These are phyloP conservation scores for Phytophthora syringae DNA, from an alignment of 352 stramenopile genomes.

Conservation along the genomic window DNA sequence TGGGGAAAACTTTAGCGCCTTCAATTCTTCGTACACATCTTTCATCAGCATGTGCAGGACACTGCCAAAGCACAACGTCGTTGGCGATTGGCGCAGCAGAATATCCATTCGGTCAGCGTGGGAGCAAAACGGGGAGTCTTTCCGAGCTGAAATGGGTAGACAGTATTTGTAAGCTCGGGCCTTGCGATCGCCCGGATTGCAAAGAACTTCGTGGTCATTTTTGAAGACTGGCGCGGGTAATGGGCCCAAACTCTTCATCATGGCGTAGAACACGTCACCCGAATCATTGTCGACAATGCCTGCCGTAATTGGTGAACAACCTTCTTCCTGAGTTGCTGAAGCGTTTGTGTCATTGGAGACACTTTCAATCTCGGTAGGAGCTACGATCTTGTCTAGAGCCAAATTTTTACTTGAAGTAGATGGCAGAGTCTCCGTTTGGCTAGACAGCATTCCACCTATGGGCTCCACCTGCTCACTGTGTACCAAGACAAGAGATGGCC, in stretches of 20 bases:
- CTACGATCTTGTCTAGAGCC: neutral
- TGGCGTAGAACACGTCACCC: constrained; percentile 6
- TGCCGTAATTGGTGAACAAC: neutral
- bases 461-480: too few relatives aligned
- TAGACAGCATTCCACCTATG: too few relatives aligned
- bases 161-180: constrained; percentile 33
- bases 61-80: constrained; percentile 46
- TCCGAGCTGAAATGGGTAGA: constrained; percentile 49
- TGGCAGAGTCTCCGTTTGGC: too few relatives aligned
- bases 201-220: constrained; percentile 28
- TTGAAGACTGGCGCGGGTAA: constrained; percentile 19
- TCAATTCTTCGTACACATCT: constrained; percentile 56
- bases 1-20: constrained; percentile 28
- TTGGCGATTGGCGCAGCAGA: constrained; percentile 19
- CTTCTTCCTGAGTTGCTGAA: neutral
- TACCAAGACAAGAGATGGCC: too few relatives aligned
- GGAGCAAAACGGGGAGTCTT: constrained; percentile 43
- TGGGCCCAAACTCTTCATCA: constrained; percentile 1
- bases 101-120: constrained; percentile 55
- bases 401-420: neutral
- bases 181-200: constrained; percentile 14
- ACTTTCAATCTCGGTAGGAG: neutral
- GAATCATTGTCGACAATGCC: constrained; percentile 1
- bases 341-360: neutral
- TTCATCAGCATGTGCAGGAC: constrained; percentile 57